Percentiles rank a stretch among this genome's conserved stretches.
Conservation (phyloP, 257 asterid genomes). For the Nicotiana tabacum region DNA sequence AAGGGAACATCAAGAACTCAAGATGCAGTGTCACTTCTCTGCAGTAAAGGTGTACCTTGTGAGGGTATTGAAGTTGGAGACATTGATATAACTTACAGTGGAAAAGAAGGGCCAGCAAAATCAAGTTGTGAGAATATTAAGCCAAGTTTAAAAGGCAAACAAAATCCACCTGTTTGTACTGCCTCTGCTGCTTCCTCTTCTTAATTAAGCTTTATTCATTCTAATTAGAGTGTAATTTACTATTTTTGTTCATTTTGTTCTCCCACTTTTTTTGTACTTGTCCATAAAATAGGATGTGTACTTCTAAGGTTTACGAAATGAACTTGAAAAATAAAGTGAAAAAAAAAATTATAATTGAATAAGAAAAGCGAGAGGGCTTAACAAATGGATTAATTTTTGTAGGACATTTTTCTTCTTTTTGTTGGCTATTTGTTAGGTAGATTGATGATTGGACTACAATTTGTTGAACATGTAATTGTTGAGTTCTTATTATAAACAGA, state of each 20-base stretch:
- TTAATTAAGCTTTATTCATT: background rate
- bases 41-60: conserved; percentile 30
- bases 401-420: too few relatives aligned
- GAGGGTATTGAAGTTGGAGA: conserved; percentile 22
- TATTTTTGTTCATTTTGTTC: background rate
- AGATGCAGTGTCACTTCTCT: conserved; percentile 17
- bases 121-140: conserved; percentile 30
- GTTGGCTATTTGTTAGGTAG: too few relatives aligned
- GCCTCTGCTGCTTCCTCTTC: background rate
- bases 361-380: too few relatives aligned
- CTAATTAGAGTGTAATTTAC: too few relatives aligned
- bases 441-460: too few relatives aligned
- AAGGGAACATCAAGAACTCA: conserved; percentile 28
- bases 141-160: conserved; percentile 21
- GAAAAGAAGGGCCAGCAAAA: conserved; percentile 23
- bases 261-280: background rate
- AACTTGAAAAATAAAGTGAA: too few relatives aligned
- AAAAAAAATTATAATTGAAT: too few relatives aligned
- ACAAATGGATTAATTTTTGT: too few relatives aligned
- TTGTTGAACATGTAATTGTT: too few relatives aligned
- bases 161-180: conserved; percentile 19
- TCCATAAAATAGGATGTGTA: background rate
- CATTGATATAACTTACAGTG: conserved; percentile 23
- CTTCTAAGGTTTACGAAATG: background rate
- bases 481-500: too few relatives aligned